Evolutionary conservation across 2,329 filamentous ascomycete genomes (phyloP).

Genomic region (Arthrobotrys entomopaga): DNA sequence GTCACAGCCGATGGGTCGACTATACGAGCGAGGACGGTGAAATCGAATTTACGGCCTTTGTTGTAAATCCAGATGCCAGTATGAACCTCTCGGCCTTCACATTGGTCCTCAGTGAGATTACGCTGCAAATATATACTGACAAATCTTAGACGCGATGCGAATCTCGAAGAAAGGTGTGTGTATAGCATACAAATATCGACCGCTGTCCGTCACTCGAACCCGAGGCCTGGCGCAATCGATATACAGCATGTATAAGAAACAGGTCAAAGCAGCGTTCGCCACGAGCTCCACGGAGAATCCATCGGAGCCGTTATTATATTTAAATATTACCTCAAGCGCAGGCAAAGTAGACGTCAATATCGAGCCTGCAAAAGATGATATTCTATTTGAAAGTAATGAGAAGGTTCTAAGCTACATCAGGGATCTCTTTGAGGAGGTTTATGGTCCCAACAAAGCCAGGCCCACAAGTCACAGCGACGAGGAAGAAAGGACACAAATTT

Average conservation of each 20-base stretch:
- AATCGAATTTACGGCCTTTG: slow-evolving; percentile 56
- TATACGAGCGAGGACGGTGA: slow-evolving; percentile 11
- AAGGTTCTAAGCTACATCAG: slow-evolving; percentile 12
- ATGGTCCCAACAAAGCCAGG: background rate
- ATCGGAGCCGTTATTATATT: slow-evolving; percentile 65
- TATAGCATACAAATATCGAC: slow-evolving; percentile 45
- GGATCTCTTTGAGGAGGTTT: slow-evolving; percentile 19
- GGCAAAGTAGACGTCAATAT: slow-evolving; percentile 67
- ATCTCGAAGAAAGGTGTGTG: slow-evolving; percentile 55
- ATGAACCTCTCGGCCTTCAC: background rate
- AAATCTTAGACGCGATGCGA: slow-evolving; percentile 18
- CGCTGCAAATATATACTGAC: background rate
- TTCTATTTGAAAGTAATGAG: slow-evolving; percentile 65
- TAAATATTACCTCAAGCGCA: slow-evolving; percentile 65
- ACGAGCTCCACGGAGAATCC: slow-evolving; percentile 55
- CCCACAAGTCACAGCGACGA: background rate
- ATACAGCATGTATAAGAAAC: slow-evolving; percentile 39
- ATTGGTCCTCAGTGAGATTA: background rate
- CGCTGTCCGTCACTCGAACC: slow-evolving; percentile 30
- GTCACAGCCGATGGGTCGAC: slow-evolving; percentile 38
- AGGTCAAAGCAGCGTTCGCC: slow-evolving; percentile 26
- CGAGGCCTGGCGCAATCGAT: slow-evolving; percentile 38
- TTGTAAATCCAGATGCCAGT: slow-evolving; percentile 53
- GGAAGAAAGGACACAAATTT: background rate
- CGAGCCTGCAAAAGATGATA: slow-evolving; percentile 68